phyloP scores from a whole-genome alignment of 352 stramenopile genomes.

The Phytophthora multivora region DNA sequence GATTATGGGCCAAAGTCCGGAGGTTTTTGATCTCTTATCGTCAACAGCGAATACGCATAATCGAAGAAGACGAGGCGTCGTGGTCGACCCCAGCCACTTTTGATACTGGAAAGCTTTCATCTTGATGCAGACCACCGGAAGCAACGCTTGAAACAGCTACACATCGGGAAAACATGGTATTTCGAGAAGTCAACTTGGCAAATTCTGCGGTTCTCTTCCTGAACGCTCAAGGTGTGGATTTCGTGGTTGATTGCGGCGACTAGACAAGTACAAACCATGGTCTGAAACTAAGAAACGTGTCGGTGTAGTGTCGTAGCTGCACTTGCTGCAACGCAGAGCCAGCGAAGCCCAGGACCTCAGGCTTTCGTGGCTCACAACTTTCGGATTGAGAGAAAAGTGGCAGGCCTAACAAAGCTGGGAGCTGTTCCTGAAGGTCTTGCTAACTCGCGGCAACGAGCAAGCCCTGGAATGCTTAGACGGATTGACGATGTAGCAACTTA shows the following conservation, averaged over 20 bases:
- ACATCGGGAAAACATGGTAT: not conserved
- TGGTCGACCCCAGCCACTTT: no score
- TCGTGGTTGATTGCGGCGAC: no score
- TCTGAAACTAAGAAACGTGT: not conserved
- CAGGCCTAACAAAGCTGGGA: not conserved
- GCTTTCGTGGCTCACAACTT: not conserved
- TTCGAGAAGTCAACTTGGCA: constrained; percentile 8
- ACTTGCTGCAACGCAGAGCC: no score
- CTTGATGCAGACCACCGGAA: not conserved
- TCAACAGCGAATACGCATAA: not conserved
- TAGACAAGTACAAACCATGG: no score
- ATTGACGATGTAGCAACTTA: constrained; percentile 10
- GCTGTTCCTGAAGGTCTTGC: not conserved
- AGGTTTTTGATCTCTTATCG: no score
- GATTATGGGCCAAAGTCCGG: no score
- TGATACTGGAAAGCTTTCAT: no score
- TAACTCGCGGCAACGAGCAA: not conserved
- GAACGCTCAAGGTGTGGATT: no score
- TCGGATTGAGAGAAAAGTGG: not conserved
- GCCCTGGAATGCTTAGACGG: constrained; percentile 7
- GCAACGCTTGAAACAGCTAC: not conserved
- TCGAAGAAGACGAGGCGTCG: not conserved
- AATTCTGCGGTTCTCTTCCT: not conserved
- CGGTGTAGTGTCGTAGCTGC: not conserved
- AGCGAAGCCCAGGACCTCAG: no score